Conservation (phyloP, 2,329 filamentous ascomycete species). For the Rhexocercosporidium sp. region DNA sequence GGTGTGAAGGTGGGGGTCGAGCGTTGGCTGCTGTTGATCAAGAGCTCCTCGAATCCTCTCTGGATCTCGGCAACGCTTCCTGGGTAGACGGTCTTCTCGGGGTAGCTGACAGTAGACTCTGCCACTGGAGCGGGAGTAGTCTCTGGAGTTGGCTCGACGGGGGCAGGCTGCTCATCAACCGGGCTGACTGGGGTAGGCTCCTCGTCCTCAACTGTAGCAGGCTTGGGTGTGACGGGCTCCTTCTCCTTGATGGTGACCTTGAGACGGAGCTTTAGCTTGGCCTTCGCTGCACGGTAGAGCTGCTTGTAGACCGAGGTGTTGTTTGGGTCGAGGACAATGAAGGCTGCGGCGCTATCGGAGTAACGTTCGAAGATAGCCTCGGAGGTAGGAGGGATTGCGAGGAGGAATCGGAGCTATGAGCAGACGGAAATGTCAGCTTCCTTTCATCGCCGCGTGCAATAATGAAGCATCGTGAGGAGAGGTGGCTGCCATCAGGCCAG, state of each 20-base stretch:
- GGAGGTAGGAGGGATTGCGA: slow-evolving; percentile 67
- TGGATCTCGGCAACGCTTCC: slow-evolving; percentile 37
- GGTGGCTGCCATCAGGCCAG: slow-evolving; percentile 16
- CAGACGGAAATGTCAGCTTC: slow-evolving; percentile 34
- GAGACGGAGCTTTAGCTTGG: slow-evolving; percentile 95
- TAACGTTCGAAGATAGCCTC: slow-evolving; percentile 83
- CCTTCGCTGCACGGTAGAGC: slow-evolving; percentile 94
- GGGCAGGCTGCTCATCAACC: slow-evolving; percentile 18
- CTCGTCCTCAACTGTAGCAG: slow-evolving; percentile 57
- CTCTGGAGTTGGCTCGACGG: slow-evolving; percentile 11
- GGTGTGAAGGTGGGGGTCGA: slow-evolving; percentile 7
- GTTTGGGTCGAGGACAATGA: slow-evolving; percentile 76
- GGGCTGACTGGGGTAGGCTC: slow-evolving; percentile 36
- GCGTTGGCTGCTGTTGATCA: slow-evolving; percentile 16
- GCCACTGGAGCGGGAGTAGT: slow-evolving; percentile 10
- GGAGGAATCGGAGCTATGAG: slow-evolving; percentile 69
- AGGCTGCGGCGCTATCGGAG: slow-evolving; percentile 87
- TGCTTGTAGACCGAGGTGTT: slow-evolving; percentile 93
- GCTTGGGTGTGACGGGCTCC: slow-evolving; percentile 40
- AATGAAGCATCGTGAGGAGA: slow-evolving; percentile 3
- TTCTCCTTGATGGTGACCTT: slow-evolving; percentile 62
- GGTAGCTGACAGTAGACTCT: slow-evolving; percentile 15
- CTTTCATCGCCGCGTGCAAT: not conserved
- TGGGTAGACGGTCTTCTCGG: slow-evolving; percentile 26
- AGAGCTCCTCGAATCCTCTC: slow-evolving; percentile 38